Evolutionary conservation across 2,329 filamentous ascomycete genomes (phyloP).

Genomic region (Dichotomopilus funicola): DNA sequence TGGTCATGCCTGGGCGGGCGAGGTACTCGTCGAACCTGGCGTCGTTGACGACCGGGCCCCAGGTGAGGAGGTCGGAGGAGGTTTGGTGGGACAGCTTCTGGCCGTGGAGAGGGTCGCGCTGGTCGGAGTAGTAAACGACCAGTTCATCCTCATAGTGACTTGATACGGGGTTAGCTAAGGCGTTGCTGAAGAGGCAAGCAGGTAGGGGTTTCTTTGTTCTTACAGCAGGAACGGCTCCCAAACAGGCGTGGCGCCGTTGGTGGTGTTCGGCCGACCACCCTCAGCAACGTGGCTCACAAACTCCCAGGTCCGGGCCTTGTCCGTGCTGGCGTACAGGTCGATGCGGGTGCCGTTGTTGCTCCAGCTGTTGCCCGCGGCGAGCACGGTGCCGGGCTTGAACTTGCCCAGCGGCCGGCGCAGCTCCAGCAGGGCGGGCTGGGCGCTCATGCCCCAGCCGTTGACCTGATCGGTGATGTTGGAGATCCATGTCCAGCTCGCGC

Average conservation of each 20-base stretch:
- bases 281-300: conserved; percentile 59
- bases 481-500: conserved; percentile 55
- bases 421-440: conserved; percentile 62
- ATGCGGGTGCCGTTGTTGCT: conserved; percentile 60
- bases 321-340: conserved; percentile 59
- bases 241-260: conserved; percentile 60
- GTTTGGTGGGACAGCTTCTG: conserved; percentile 64
- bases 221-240: conserved; percentile 63
- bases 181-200: neutral
- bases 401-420: conserved; percentile 51
- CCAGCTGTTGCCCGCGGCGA: conserved; percentile 54
- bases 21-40: conserved; percentile 56
- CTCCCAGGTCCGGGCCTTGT: conserved; percentile 55
- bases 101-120: conserved; percentile 57
- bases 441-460: conserved; percentile 59
- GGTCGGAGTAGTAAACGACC: conserved; percentile 65
- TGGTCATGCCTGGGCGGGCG: conserved; percentile 63
- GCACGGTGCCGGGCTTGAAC: conserved; percentile 55
- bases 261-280: conserved; percentile 53
- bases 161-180: neutral
- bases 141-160: conserved; percentile 47
- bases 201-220: no score
- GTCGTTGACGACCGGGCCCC: conserved; percentile 55
- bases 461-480: conserved; percentile 56
- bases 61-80: conserved; percentile 51